phyloP scores from a whole-genome alignment of 306 rosid genomes.

The Ormosia semicastrata region DNA sequence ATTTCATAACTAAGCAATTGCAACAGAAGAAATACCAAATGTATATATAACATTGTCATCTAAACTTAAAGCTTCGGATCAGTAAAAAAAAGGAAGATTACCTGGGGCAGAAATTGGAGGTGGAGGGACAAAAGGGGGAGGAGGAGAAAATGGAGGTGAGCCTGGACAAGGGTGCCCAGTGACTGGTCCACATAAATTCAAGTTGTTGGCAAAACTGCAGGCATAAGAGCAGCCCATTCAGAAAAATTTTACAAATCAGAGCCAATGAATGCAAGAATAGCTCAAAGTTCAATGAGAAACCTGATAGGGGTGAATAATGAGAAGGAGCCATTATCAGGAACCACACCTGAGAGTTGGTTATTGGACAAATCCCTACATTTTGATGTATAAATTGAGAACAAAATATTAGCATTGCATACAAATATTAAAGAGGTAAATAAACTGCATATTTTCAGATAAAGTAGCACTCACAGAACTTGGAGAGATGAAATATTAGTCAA shows the following conservation, averaged over 20 bases:
- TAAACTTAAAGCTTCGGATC: neutral
- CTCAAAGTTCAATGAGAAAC: constrained; percentile 35
- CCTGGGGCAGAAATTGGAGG: constrained; percentile 87
- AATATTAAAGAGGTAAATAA: constrained; percentile 1
- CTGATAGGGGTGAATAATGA: constrained; percentile 98
- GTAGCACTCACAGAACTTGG: constrained; percentile 91
- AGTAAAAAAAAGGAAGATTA: constrained; percentile 35
- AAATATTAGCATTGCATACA: constrained; percentile 1
- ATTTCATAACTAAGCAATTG: neutral
- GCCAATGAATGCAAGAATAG: constrained; percentile 13
- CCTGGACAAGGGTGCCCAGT: constrained; percentile 98
- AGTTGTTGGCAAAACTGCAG: constrained; percentile 94
- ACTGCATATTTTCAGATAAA: neutral
- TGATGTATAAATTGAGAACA: neutral
- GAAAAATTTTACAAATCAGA: constrained; percentile 7
- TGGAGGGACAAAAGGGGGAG: constrained; percentile 97
- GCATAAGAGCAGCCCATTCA: constrained; percentile 17
- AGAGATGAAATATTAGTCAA: constrained; percentile 89
- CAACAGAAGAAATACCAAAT: neutral
- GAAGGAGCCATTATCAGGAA: constrained; percentile 98
- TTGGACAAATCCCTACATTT: constrained; percentile 89
- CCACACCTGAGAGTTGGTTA: constrained; percentile 81
- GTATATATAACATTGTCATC: neutral
- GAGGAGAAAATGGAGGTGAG: constrained; percentile 99
- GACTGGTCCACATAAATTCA: constrained; percentile 95